Evolutionary conservation across 345 rosid genomes (phyloP), one percentile per base, ranked within the genome.

Genomic region (Syzygium jambos): DNA sequence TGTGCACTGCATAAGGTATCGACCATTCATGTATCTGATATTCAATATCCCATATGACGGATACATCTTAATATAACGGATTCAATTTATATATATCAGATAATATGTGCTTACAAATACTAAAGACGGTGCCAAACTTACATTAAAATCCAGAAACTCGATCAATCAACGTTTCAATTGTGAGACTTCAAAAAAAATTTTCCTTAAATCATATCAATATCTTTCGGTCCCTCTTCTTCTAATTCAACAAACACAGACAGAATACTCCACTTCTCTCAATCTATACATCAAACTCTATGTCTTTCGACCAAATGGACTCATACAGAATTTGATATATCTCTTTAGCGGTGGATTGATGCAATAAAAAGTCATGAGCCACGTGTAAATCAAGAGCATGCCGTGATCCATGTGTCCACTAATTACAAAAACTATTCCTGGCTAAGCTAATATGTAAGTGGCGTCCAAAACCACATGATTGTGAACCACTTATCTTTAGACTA

Each of bases 241-340:
- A 61, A n/a, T 7, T 61, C 34, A n/a, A n/a, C 1, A 13, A n/a
- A n/a, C 38, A n/a, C 2, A 5, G 0, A 61, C 0, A 0, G 4
- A 61, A 61, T 13, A 3, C 16, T 14, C 34, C 34, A 61, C 17
- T 27, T 12, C 17, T 5, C 34, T 56, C 61, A 56, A 22, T 9
- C 8, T 59, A 12, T 27, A 27, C 8, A 25, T 27, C 30, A 27
- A n/a, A 12, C 2, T 59, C 16, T 61, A 4, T 43, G 46, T 43
- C 46, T 6, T 29, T 61, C 9, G 19, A 61, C 19, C 19, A 61
- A 61, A 61, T 61, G 73, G 34, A 12, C 30, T n/a, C 46, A 52
- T 15, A 52, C 17, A 52, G 16, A 59, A 27, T 59, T 0, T n/a
- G 7, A 59, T n/a, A 25, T 25, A 59, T 23, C 30, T 27, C 17